Evolutionary conservation across 1,284 basidiomycete genomes (phyloP), one percentile per base, ranked within the genome.

Genomic region (Coriolopsis trogii): DNA sequence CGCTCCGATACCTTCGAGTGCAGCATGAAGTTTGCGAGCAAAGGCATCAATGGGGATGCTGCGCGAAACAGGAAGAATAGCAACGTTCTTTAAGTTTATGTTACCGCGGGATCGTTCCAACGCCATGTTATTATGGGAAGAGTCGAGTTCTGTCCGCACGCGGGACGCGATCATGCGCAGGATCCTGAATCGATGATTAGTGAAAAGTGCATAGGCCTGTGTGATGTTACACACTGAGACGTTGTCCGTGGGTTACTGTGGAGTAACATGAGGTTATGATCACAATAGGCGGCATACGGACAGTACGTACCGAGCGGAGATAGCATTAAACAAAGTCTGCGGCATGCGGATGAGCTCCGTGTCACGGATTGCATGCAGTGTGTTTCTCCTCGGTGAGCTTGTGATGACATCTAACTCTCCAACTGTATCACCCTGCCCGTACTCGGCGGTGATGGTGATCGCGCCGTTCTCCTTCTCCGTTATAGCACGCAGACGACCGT

Each of bases 321-420:
- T 96, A 0, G 96, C 96, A 68, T 99, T 98, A 77, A 99, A 99
- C 13, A 99, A 77, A 0, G 96, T 98, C 65, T 93, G 89, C 0
- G 96, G 97, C 89, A 99, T 98, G 40, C 95, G 79, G 38, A 95
- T 97, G n/a, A 99, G 78, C 69, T 99, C 97, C 0, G 94, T 95
- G 68, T 99, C 96, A 63, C 96, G 91, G 59, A 99, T 99, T 4
- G 96, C 96, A 70, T 99, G 96, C 9, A 98, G 84, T 1, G 96
- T 99, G 48, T 89, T 95, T 44, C 88, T 81, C 55, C 97, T 82
- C 3, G 83, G 81, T n/a, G 89, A 89, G 59, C 89, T 91, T 6
- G 95, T 98, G 63, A 99, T 98, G 44, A 97, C 96, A 67, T 99
- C 97, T n/a, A 99, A 79, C 67, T 98, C 95, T 26, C 90, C 90